Evolutionary conservation across 345 rosid species (phyloP).

Genomic region (Cardamine chenopodiifolia): DNA sequence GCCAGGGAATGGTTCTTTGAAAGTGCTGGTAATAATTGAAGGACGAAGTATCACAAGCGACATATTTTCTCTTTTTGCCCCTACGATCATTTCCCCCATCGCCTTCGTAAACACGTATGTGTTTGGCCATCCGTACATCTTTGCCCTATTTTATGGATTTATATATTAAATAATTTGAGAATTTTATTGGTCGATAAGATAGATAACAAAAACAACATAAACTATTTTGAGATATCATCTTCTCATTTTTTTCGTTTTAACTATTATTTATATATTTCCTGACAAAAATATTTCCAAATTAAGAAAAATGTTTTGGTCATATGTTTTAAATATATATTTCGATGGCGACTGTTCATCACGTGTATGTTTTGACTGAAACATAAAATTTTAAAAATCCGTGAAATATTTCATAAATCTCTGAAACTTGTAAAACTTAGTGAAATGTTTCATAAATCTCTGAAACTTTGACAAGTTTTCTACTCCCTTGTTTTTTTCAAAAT

Average conservation of each 20-base stretch:
- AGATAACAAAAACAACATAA: not conserved
- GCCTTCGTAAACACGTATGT: conserved; percentile 57
- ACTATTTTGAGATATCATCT: not conserved
- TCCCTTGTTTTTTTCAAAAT: no score
- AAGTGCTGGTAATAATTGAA: conserved; percentile 53
- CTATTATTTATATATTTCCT: no score
- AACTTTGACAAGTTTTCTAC: no score
- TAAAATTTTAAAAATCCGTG: not conserved
- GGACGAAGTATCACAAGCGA: conserved; percentile 53
- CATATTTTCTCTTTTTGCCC: conserved; percentile 42
- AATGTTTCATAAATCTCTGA: not conserved
- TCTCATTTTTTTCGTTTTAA: no score
- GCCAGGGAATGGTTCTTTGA: conserved; percentile 59
- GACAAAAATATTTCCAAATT: no score
- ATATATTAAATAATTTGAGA: not conserved
- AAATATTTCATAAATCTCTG: no score
- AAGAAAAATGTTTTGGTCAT: not conserved
- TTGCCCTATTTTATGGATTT: conserved; percentile 37
- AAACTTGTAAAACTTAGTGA: no score
- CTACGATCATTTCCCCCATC: conserved; percentile 58
- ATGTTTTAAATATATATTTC: no score
- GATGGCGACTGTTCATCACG: not conserved
- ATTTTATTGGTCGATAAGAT: not conserved
- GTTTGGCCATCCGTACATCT: conserved; percentile 54
- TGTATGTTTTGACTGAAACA: not conserved